A percentile compares a stretch with the other conserved stretches of the same genome.
phyloP scores from a whole-genome alignment of 1,284 basidiomycete genomes.

The Coniferiporia weirii region DNA sequence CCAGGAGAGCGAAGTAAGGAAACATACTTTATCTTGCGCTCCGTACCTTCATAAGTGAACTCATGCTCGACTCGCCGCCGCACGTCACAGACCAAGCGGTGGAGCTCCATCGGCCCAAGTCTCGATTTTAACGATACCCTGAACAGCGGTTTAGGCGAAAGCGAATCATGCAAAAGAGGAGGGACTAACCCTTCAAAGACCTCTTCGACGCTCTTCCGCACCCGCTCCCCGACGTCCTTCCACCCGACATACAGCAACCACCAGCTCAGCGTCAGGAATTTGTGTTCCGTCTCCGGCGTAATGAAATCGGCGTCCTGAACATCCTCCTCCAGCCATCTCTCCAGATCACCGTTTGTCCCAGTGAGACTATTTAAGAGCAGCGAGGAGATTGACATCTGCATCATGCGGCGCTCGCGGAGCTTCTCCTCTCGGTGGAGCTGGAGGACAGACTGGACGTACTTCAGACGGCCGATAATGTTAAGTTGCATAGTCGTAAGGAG shows the following conservation, averaged over 20 bases:
- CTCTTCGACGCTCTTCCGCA: slow-evolving; percentile 70
- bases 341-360: slow-evolving; percentile 23
- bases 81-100: slow-evolving; percentile 63
- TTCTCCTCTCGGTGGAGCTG: slow-evolving; percentile 60
- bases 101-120: slow-evolving; percentile 62
- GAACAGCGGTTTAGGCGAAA: neutral
- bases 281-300: slow-evolving; percentile 60
- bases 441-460: slow-evolving; percentile 72
- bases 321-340: slow-evolving; percentile 18
- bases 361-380: slow-evolving; percentile 27
- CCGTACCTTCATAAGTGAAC: slow-evolving; percentile 55
- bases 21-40: slow-evolving; percentile 51
- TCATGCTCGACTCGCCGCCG: slow-evolving; percentile 70
- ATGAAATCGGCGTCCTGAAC: slow-evolving; percentile 34
- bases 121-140: slow-evolving; percentile 79
- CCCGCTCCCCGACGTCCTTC: slow-evolving; percentile 73
- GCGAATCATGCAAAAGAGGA: slow-evolving; percentile 4
- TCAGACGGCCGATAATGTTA: slow-evolving; percentile 74
- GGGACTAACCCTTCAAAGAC: slow-evolving; percentile 70
- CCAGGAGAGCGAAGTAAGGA: neutral
- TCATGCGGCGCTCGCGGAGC: slow-evolving; percentile 40
- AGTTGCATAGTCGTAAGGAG: slow-evolving; percentile 82
- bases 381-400: slow-evolving; percentile 35
- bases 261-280: slow-evolving; percentile 84
- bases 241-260: slow-evolving; percentile 89